phyloP scores from a whole-genome alignment of 768 basidiomycete genomes.

The Kondoa malvinella region DNA sequence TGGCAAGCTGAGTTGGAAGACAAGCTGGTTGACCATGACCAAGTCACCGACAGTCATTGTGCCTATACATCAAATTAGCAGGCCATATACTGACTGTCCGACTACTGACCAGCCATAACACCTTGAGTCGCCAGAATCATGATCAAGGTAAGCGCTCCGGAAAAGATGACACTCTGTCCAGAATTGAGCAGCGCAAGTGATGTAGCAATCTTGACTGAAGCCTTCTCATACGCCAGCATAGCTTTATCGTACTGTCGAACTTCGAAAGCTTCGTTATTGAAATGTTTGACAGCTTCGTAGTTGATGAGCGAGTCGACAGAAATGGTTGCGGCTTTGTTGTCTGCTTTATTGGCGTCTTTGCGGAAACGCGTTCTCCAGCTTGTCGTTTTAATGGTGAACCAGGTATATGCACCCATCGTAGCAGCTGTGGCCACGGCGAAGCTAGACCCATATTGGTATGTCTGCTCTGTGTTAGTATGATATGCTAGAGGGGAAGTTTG shows the following conservation, averaged over 20 bases:
- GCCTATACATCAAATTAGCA: constrained; percentile 39
- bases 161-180: constrained; percentile 93
- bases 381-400: constrained; percentile 93
- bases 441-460: constrained; percentile 93
- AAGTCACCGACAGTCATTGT: constrained; percentile 97
- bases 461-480: too few species aligned
- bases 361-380: constrained; percentile 92
- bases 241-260: constrained; percentile 80
- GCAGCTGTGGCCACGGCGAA: constrained; percentile 77
- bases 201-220: constrained; percentile 86
- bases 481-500: constrained; percentile 4
- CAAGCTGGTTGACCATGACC: constrained; percentile 97
- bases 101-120: constrained; percentile 56
- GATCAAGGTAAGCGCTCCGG: constrained; percentile 72
- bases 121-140: constrained; percentile 97
- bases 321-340: constrained; percentile 84
- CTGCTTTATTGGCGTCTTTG: constrained; percentile 83
- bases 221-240: constrained; percentile 67
- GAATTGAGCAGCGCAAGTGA: constrained; percentile 85
- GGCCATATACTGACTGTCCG: neutral
- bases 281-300: constrained; percentile 98
- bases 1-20: constrained; percentile 89
- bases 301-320: constrained; percentile 94
- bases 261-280: constrained; percentile 92
- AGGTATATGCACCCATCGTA: constrained; percentile 78